Evolutionary conservation across 805 yeast species (phyloP).

Genomic region (Candida endomychidarum): DNA sequence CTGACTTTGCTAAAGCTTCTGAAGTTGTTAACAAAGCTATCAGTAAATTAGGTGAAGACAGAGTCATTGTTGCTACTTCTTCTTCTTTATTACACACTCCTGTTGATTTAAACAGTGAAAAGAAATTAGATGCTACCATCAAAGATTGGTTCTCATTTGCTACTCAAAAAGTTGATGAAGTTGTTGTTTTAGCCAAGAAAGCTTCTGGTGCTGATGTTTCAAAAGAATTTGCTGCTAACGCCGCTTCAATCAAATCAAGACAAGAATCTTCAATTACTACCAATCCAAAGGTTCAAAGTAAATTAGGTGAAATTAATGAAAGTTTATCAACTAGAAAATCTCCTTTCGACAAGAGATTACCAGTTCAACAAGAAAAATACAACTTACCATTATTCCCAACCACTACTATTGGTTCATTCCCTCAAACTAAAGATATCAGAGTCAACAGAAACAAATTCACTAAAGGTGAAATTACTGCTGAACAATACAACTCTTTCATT

Average conservation of each 20-base stretch:
- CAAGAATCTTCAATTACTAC: conserved; percentile 84
- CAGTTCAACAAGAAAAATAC: conserved; percentile 80
- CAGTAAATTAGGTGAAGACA: conserved; percentile 78
- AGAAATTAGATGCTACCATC: conserved; percentile 84
- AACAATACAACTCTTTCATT: conserved; percentile 94
- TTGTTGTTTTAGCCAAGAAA: conserved; percentile 86
- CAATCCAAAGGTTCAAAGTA: conserved; percentile 84
- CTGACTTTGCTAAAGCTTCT: conserved; percentile 86
- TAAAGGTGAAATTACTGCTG: conserved; percentile 94
- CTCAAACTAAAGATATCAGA: conserved; percentile 99
- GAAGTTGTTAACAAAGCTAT: conserved; percentile 79
- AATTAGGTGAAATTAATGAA: conserved; percentile 76
- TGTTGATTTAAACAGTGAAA: conserved; percentile 90
- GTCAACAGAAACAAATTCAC: conserved; percentile 96
- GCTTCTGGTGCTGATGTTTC: conserved; percentile 80
- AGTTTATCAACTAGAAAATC: conserved; percentile 80
- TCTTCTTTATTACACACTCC: conserved; percentile 98
- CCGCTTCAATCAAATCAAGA: conserved; percentile 82
- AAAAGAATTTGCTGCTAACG: conserved; percentile 79
- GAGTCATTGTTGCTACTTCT: conserved; percentile 89
- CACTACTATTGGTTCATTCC: conserved; percentile 99
- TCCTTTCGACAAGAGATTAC: conserved; percentile 84
- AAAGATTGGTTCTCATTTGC: conserved; percentile 99
- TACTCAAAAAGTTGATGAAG: conserved; percentile 91
- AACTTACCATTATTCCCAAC: conserved; percentile 99